These are phyloP conservation scores for Xylaria sp. DNA, from an alignment of 2,329 filamentous ascomycete genomes.

Conservation along the genomic window DNA sequence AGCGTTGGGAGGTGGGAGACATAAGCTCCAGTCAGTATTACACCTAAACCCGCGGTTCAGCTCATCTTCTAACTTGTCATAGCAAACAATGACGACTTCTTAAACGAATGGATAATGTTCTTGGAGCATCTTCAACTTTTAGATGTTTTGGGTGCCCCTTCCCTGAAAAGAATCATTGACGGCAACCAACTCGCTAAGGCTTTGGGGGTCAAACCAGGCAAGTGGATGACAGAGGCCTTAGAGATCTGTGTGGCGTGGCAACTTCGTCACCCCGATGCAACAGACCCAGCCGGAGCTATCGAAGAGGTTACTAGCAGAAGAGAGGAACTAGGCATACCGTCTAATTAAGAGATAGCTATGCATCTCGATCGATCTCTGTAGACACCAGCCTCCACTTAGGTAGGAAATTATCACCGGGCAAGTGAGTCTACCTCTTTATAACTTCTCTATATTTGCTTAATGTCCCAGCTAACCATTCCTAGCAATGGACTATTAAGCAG, in stretches of 20 bases:
- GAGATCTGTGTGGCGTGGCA: constrained; percentile 90
- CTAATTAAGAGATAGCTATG: constrained; percentile 14
- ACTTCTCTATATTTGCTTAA: not conserved
- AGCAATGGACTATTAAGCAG: not conserved
- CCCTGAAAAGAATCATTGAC: constrained; percentile 74
- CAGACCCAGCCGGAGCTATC: constrained; percentile 67
- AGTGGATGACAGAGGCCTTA: constrained; percentile 85
- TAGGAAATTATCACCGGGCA: not conserved
- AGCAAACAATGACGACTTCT: constrained; percentile 51
- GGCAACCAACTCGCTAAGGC: constrained; percentile 77
- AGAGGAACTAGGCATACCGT: constrained; percentile 62
- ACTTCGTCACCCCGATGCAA: constrained; percentile 76
- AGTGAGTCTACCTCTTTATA: constrained; percentile 9
- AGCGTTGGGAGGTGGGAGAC: constrained; percentile 51
- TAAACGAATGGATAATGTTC: constrained; percentile 64
- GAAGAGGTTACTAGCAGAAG: constrained; percentile 65
- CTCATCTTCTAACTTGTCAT: constrained; percentile 32
- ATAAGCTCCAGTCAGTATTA: constrained; percentile 54
- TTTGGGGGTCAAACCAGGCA: constrained; percentile 76
- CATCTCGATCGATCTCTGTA: not conserved
- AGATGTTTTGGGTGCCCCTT: constrained; percentile 66
- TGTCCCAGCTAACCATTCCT: not conserved
- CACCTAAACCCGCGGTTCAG: not conserved
- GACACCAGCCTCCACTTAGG: not conserved
- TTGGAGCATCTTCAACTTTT: constrained; percentile 64